Conservation (phyloP, 139 green algal genomes). For the Astrephomene gubernaculifera region DNA sequence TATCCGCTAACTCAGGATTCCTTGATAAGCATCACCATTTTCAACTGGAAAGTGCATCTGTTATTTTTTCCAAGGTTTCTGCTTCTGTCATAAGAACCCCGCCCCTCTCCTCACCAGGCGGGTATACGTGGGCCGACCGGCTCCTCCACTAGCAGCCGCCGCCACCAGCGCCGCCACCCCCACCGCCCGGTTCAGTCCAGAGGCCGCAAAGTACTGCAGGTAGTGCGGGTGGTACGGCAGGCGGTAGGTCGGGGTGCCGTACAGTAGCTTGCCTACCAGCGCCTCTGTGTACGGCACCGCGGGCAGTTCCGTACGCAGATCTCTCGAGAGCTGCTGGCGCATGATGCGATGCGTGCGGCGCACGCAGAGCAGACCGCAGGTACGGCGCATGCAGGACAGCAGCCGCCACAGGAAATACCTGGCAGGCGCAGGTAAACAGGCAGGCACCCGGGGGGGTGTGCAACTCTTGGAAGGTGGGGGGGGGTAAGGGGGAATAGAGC, state of each 20-base stretch:
- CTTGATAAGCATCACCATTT: no score
- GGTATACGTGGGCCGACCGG: background rate
- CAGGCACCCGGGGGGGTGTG: background rate
- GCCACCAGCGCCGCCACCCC: conserved; percentile 9
- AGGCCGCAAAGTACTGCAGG: conserved; percentile 17
- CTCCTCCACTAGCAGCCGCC: conserved; percentile 9
- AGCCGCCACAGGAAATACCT: conserved; percentile 31
- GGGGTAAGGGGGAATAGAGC: no score
- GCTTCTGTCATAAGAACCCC: no score
- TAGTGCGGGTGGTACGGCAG: conserved; percentile 50
- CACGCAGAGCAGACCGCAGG: background rate
- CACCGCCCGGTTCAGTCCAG: conserved; percentile 8
- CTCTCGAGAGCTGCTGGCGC: background rate
- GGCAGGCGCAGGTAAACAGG: background rate
- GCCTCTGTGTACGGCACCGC: conserved; percentile 12
- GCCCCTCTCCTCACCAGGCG: conserved; percentile 14
- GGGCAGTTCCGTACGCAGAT: background rate
- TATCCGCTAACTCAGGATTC: no score
- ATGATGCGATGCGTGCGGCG: background rate
- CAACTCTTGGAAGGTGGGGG: no score
- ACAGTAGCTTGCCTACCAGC: conserved; percentile 3
- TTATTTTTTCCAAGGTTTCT: no score
- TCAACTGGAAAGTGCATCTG: no score
- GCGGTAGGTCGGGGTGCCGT: conserved; percentile 53
- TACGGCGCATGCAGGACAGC: conserved; percentile 39